A percentile compares a stretch with the other conserved stretches of the same genome.
Evolutionary conservation across 1,284 basidiomycete genomes (phyloP).

Genomic region (Cryptococcus sp.): DNA sequence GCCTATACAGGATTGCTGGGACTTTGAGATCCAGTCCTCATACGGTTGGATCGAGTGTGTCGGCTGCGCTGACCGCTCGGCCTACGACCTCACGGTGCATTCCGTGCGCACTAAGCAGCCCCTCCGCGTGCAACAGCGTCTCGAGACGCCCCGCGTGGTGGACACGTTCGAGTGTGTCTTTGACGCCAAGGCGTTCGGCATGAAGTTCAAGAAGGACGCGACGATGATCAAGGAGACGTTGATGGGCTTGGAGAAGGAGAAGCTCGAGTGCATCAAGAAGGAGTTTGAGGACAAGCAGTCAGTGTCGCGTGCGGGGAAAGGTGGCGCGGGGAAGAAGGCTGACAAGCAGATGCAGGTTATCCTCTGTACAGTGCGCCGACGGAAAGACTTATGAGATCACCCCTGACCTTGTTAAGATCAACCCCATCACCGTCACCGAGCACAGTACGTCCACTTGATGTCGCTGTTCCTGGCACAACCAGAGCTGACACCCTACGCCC

Average conservation of each 20-base stretch:
- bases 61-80: conserved; percentile 97
- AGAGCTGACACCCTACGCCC: neutral
- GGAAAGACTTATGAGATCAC: conserved; percentile 71
- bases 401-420: conserved; percentile 71
- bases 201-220: conserved; percentile 84
- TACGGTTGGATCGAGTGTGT: conserved; percentile 99
- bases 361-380: conserved; percentile 54
- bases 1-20: conserved; percentile 78
- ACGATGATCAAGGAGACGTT: conserved; percentile 69
- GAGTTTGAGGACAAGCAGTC: conserved; percentile 73
- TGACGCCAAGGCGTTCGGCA: conserved; percentile 86
- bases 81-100: conserved; percentile 78
- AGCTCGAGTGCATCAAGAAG: conserved; percentile 66
- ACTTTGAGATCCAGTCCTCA: conserved; percentile 93
- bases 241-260: conserved; percentile 64
- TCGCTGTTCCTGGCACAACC: neutral
- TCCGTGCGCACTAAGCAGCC: conserved; percentile 59
- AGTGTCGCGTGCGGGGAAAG: conserved; percentile 30
- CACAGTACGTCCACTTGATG: conserved; percentile 60
- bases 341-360: conserved; percentile 30
- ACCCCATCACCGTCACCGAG: conserved; percentile 84
- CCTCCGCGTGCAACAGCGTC: conserved; percentile 75
- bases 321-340: neutral
- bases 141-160: conserved; percentile 74
- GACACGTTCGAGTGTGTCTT: conserved; percentile 73